Conservation (phyloP, 768 basidiomycete species). For the Suillus clintonianus region DNA sequence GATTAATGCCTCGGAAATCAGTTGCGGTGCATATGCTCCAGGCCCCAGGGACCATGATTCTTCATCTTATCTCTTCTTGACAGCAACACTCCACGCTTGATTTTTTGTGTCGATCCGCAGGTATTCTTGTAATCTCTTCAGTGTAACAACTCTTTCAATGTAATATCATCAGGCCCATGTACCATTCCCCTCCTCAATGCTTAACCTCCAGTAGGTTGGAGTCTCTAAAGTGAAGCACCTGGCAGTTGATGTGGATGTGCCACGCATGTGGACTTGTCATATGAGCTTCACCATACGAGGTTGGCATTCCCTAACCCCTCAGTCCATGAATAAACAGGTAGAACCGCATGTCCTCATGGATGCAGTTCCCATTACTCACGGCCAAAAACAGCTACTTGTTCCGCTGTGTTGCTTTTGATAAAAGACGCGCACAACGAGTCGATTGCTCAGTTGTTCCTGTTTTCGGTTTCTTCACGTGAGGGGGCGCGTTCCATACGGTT, state of each 20-base stretch:
- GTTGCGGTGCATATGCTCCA: not conserved
- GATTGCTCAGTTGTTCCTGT: too few species aligned
- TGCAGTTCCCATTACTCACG: too few species aligned
- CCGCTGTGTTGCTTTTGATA: too few species aligned
- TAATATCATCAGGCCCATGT: not conserved
- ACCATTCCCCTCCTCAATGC: not conserved
- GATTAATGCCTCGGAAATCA: not conserved
- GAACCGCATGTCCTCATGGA: not conserved
- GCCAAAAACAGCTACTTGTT: too few species aligned
- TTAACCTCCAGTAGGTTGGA: not conserved
- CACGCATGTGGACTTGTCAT: not conserved
- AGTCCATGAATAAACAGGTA: not conserved
- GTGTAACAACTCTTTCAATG: not conserved
- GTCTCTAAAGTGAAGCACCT: not conserved
- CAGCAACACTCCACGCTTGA: not conserved
- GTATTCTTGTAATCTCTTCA: conserved; percentile 25
- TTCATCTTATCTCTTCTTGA: conserved; percentile 8
- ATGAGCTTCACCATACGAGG: not conserved
- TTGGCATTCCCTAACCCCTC: not conserved
- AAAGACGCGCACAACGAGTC: too few species aligned
- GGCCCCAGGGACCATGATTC: too few species aligned
- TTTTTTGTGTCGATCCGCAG: not conserved
- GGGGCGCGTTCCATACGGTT: too few species aligned
- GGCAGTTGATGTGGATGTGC: not conserved
- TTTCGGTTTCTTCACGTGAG: too few species aligned